Percentiles rank a stretch among this genome's conserved stretches.
Conservation (phyloP, 768 basidiomycete genomes). For the Russula sp. region DNA sequence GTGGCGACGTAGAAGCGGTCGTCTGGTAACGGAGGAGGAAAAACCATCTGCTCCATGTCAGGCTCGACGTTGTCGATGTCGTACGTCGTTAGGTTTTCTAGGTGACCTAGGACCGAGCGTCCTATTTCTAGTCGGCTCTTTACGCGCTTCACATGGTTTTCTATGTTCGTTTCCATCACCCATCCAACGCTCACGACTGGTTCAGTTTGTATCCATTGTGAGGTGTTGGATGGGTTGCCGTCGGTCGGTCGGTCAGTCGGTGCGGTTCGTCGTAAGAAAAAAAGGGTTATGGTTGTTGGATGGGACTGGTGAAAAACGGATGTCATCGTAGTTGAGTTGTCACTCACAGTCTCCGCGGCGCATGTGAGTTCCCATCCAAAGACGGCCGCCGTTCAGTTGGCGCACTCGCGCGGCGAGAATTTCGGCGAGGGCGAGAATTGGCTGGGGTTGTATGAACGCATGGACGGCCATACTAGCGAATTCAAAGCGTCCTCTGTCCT, state of each 20-base stretch:
- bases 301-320: no score
- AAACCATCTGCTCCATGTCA: slow-evolving; percentile 6
- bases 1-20: slow-evolving; percentile 38
- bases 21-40: not conserved
- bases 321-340: not conserved
- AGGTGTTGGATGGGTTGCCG: no score
- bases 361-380: slow-evolving; percentile 46
- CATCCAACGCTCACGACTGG: slow-evolving; percentile 38
- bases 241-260: no score
- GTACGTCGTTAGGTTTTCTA: slow-evolving; percentile 20
- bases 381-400: slow-evolving; percentile 35
- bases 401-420: slow-evolving; percentile 38
- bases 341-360: slow-evolving; percentile 45
- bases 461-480: slow-evolving; percentile 21
- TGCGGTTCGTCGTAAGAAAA: not conserved
- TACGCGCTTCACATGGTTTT: slow-evolving; percentile 40
- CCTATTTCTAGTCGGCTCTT: slow-evolving; percentile 34
- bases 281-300: not conserved
- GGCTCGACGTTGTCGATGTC: slow-evolving; percentile 15
- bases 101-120: slow-evolving; percentile 32
- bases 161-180: slow-evolving; percentile 38
- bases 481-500: not conserved
- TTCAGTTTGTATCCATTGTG: not conserved
- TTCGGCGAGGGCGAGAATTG: slow-evolving; percentile 35
- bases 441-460: not conserved